phyloP scores from a whole-genome alignment of 768 basidiomycete species.

The Galerina sulciceps region DNA sequence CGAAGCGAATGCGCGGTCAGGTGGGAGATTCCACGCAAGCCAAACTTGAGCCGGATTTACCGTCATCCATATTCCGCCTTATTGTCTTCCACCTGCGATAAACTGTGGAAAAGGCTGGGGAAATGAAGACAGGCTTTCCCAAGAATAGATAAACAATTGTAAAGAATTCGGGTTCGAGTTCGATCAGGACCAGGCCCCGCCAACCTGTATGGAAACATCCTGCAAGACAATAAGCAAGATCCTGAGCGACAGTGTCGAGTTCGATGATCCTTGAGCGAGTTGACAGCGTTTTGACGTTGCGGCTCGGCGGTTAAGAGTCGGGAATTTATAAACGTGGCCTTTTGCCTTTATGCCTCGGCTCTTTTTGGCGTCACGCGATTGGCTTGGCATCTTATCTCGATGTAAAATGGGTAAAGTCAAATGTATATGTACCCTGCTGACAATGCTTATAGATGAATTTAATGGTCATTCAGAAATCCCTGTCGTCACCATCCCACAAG shows the following conservation, averaged over 20 bases:
- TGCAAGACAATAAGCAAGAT: not conserved
- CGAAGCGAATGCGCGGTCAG: conserved; percentile 5
- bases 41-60: not conserved
- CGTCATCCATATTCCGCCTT: not conserved
- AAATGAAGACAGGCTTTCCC: not conserved
- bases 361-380: too few species aligned
- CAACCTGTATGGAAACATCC: not conserved
- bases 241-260: not conserved
- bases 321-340: too few species aligned
- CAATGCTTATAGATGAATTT: too few species aligned
- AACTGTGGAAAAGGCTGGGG: not conserved
- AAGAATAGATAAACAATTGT: conserved; percentile 11
- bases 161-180: not conserved
- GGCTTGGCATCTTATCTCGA: too few species aligned
- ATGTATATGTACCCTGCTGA: too few species aligned
- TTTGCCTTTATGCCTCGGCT: too few species aligned
- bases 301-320: too few species aligned
- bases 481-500: too few species aligned
- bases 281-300: too few species aligned
- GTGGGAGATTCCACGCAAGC: conserved; percentile 8
- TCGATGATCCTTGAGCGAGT: too few species aligned
- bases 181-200: not conserved
- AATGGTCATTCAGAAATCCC: too few species aligned
- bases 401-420: too few species aligned
- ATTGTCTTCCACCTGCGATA: conserved; percentile 8